These are phyloP conservation scores for maize (Zea mays) DNA, from an alignment of 176 grass and related monocot species.

Conservation along the genomic window Zm-B73-REFERENCE-NAM-5.0 NC_050102.1:183808001-183808500, in stretches of 20 bases:
- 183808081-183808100: slow-evolving; percentile 51
- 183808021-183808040: not conserved
- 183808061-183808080: slow-evolving; percentile 15
- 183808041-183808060: not conserved
- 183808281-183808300: not conserved
- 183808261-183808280: not conserved
- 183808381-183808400: not conserved
- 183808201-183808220: slow-evolving; percentile 62
- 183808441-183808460: not conserved
- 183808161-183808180: slow-evolving; percentile 75
- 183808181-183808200: slow-evolving; percentile 73
- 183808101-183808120: slow-evolving; percentile 81
- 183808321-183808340: not conserved
- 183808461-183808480: not conserved
- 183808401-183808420: not conserved
- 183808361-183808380: not conserved
- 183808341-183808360: not conserved
- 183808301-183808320: not conserved
- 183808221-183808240: slow-evolving; percentile 67
- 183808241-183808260: slow-evolving; percentile 29
- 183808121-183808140: slow-evolving; percentile 60
- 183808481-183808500: not conserved
- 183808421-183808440: not conserved
- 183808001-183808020: slow-evolving; percentile 65
- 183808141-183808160: slow-evolving; percentile 32